These are phyloP conservation scores for Fusarium humuli DNA, from an alignment of 2,329 filamentous ascomycete genomes.

Conservation along the genomic window DNA sequence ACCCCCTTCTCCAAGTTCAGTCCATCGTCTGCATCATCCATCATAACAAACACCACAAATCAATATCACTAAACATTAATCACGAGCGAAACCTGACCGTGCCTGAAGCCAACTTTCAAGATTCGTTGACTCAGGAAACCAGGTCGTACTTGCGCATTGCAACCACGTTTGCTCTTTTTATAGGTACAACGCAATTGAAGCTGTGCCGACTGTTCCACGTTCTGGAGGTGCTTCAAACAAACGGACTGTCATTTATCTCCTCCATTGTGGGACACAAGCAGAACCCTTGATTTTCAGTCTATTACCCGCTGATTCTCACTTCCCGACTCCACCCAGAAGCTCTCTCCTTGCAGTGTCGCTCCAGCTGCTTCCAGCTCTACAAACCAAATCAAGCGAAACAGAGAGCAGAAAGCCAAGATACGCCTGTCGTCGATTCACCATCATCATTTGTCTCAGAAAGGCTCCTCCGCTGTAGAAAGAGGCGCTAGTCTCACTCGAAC, in stretches of 20 bases:
- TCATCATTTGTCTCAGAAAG: constrained; percentile 40
- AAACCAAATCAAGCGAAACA: not conserved
- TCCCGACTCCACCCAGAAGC: constrained; percentile 23
- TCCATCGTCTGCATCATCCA: constrained; percentile 36
- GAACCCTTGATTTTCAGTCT: constrained; percentile 27
- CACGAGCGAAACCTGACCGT: not conserved
- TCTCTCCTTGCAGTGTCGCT: not conserved
- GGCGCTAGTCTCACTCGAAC: constrained; percentile 39
- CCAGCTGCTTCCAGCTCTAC: constrained; percentile 9
- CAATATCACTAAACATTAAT: constrained; percentile 23
- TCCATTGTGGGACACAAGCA: constrained; percentile 10
- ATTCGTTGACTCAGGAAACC: not conserved
- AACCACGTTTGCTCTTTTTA: constrained; percentile 7
- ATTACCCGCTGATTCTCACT: constrained; percentile 34
- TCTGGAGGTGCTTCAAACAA: not conserved
- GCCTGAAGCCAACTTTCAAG: not conserved
- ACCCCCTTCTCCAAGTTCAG: constrained; percentile 23
- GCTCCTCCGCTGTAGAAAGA: constrained; percentile 27
- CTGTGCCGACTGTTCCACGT: constrained; percentile 2
- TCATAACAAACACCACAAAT: constrained; percentile 24
- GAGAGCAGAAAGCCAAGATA: constrained; percentile 14
- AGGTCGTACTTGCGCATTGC: not conserved
- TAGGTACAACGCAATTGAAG: constrained; percentile 4
- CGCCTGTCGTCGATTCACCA: constrained; percentile 30
- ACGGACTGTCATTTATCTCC: not conserved